These are phyloP conservation scores for Metarhizium guizhouense DNA, from an alignment of 2,329 filamentous ascomycete genomes.

Conservation along the genomic window DNA sequence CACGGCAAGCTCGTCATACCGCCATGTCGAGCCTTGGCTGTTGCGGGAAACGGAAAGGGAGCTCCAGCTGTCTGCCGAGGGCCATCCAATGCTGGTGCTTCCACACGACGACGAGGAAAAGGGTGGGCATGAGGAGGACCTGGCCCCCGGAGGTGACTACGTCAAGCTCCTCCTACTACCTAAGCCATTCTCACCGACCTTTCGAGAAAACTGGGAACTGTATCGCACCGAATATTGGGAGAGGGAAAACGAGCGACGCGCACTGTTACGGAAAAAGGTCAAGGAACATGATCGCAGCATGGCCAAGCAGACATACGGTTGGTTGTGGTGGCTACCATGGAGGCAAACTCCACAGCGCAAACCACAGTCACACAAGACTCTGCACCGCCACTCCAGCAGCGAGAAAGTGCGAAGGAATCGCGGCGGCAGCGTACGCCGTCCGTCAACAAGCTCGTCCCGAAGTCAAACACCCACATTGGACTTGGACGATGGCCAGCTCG, in stretches of 20 bases:
- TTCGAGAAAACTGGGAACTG: constrained; percentile 93
- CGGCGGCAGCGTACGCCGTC: constrained; percentile 42
- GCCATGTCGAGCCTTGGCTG: constrained; percentile 61
- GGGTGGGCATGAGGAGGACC: constrained; percentile 75
- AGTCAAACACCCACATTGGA: constrained; percentile 41
- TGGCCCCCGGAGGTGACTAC: constrained; percentile 82
- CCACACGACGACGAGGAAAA: constrained; percentile 48
- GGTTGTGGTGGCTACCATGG: constrained; percentile 84
- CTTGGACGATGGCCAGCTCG: constrained; percentile 29
- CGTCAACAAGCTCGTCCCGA: constrained; percentile 42
- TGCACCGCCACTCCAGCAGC: constrained; percentile 29
- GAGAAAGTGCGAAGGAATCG: constrained; percentile 40
- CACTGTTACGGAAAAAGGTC: constrained; percentile 61
- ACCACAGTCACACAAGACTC: constrained; percentile 26
- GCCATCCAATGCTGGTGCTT: constrained; percentile 32
- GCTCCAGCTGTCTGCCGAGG: constrained; percentile 36
- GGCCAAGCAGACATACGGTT: constrained; percentile 58
- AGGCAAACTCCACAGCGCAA: constrained; percentile 25
- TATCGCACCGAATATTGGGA: constrained; percentile 97
- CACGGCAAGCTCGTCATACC: constrained; percentile 60
- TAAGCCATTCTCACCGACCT: constrained; percentile 90
- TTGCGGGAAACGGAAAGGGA: constrained; percentile 52
- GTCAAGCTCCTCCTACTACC: constrained; percentile 84
- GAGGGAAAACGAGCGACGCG: constrained; percentile 82
- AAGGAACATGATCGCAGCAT: constrained; percentile 59